Evolutionary conservation across 345 rosid genomes (phyloP), one percentile per base, ranked within the genome.

Genomic region (Heritiera littoralis): DNA sequence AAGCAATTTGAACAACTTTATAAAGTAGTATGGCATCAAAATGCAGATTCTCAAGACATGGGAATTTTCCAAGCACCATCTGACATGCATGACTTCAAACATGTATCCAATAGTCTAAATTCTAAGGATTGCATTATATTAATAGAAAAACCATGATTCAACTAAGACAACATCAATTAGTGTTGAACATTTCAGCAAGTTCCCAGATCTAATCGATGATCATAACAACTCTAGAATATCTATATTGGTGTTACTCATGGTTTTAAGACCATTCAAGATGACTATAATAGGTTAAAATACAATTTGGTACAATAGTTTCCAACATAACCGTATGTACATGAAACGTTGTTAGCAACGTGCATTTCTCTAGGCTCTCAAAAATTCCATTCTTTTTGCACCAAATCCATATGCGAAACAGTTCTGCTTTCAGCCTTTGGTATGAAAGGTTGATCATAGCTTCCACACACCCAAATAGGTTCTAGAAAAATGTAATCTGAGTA

Each of bases 171-270:
- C 7, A 56, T 18, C 10, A n/a, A n/a, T 56, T n/a, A 18, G 28
- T 56, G n/a, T 56, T 2, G 28, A n/a, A 4, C n/a, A 7, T n/a
- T 9, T 20, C 30, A 8, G 32, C 32, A 43, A 15, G 69, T 43
- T 43, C 28, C 4, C 15, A n/a, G 13, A 41, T 18, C 6, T 40
- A 67, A 41, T 15, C 51, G 43, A 43, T 17, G 1, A 43, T n/a
- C 52, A 67, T n/a, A 67, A 67, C 71, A 35, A 66, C 2, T 56
- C 32, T 58, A 41, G 70, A 66, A 66, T 8, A 41, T 66, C 32
- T n/a, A 1, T 14, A 58, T 30, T 8, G 63, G 30, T 20, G 32
- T 20, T 58, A 58, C 63, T 20, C 63, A 20, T 20, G 30, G 63
- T 58, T 58, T 20, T 20, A 8, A n/a, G 32, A 8, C 30, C 13